Base-by-base conservation (phyloP, 352 stramenopile genomes). In the Globisporangium nagaii region DNA sequence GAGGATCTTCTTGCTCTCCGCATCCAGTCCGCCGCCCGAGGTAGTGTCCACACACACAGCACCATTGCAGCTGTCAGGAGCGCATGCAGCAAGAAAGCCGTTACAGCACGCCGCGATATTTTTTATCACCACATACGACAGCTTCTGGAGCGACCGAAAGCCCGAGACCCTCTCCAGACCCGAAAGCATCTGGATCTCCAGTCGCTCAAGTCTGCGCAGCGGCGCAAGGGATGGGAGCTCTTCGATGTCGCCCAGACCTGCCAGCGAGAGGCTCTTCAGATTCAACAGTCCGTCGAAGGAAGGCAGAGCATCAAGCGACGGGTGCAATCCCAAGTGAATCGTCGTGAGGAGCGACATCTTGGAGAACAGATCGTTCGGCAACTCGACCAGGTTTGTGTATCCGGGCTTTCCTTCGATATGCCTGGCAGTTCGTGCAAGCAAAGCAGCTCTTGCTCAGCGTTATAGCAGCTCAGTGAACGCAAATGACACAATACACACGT, bases 401-500 rank as follows among this genome's bases (percentile, higher is more conserved):
- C 54, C 48, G 0, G 56, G 20, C 32, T 65, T 73, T 5, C 71
- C 71, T 62, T 73, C 71, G 10, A 81, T 59, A 45, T 78, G 63
- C 22, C 71, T 81, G 31, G 13, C 7, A 40, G 28, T 7, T n/a
- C n/a, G n/a, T n/a, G 15, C 13, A 19, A 35, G 9, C 8, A 22
- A 36, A 17, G 20, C 39, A 15, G 25, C 1, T 10, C 7, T 50
- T n/a, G n/a, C n/a, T n/a, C n/a, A n/a, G n/a, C n/a, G n/a, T n/a
- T n/a, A n/a, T n/a, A n/a, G n/a, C n/a, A n/a, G n/a, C n/a, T n/a
- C n/a, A n/a, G n/a, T n/a, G n/a, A n/a, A n/a, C n/a, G n/a, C n/a
- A n/a, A n/a, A n/a, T n/a, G n/a, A n/a, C n/a, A n/a, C n/a, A n/a
- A n/a, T n/a, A n/a, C n/a, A n/a, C n/a, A 17, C 71, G 31, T 67